Base-by-base conservation (phyloP, 2,329 filamentous ascomycete genomes). In the Fusarium sp. region DNA sequence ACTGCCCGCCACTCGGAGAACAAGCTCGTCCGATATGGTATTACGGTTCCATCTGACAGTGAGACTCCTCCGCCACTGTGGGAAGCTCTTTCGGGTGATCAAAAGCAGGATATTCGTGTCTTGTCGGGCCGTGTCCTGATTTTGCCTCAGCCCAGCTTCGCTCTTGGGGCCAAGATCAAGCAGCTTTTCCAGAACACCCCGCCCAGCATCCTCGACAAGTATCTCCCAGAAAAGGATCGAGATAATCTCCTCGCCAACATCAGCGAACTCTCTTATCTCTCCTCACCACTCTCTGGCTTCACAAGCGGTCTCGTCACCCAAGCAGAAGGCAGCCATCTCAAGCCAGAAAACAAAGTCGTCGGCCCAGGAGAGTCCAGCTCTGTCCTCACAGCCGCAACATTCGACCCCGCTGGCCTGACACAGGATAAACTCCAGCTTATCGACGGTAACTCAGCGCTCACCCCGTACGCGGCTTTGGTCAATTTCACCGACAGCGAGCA, bases 91-190 rank as follows among this genome's bases (percentile, higher is more conserved):
- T 14, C 57, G 7, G 14, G 57, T 4, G 5, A 52, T 7, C 33
- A 60, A 10, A 57, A 45, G 7, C 29, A 59, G 14, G 78, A 79
- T 35, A 55, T 38, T 21, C 78, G 82, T 10, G 54, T 70, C 3
- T 38, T 84, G 0, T 81, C 80, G 2, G 84, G 83, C 0, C 78
- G 83, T 0, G 74, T 80, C 7, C 72, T 84, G 1, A 77, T 85
- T 8, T 75, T 85, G 1, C 84, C 83, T 1, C 83, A 85, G 70
- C 79, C 83, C 2, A 78, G 68, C 49, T 82, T 82, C 67, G 76
- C 78, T 0, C 73, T 84, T 2, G 39, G 68, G 3, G 70, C 78
- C 16, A 79, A 79, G 65, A 65, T 84, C 12, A 66, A 66, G 10
- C 82, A 83, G 61, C 72, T 84, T 2, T 79, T 83, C 42, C 41